Base-by-base conservation (phyloP, 2,329 filamentous ascomycete species). In the Sporothrix schenckii region DNA sequence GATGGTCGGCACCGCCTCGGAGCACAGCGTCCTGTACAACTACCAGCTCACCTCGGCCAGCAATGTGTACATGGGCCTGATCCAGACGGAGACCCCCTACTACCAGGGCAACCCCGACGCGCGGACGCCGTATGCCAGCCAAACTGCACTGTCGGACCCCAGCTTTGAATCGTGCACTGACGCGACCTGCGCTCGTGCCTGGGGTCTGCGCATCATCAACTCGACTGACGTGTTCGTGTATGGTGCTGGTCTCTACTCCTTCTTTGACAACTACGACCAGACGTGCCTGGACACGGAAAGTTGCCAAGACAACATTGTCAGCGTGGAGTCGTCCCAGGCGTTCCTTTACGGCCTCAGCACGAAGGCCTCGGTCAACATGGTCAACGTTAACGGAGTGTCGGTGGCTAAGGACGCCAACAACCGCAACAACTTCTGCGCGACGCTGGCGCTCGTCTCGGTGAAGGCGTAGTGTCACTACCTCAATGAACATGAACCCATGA, bases 21-120 rank as follows among this genome's bases (percentile, higher is more conserved):
- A 90, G 81, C 88, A 90, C 80, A 87, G 78, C 71, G 85, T 89
- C 54, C 81, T 90, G 30, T 93, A 92, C 82, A 94, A 97, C 83
- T 97, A 97, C 83, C 91, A 97, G 80, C 83, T 97, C 76, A 83
- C 86, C 77, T 89, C 90, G 73, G 92, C 93, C 1, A 85, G 88
- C 76, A 91, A 94, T 77, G 85, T 97, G 73, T 97, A 91, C 83
- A 90, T 96, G 86, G 89, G 87, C 13, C 82, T 92, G 66, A 92
- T 97, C 76, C 94, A 97, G 82, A 92, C 92, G 3, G 94, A 97
- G 82, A 97, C 93, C 5, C 91, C 93, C 44, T 93, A 92, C 83
- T 93, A 91, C 85, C 92, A 97, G 81, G 87, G 91, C 78, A 94
- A 94, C 82, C 92, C 93, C 4, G 86, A 91, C 74, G 87, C 92